Evolutionary conservation across 176 grass and related monocot genomes (phyloP), one percentile per base, ranked within the genome.

Genomic region (Oryza officinalis): DNA sequence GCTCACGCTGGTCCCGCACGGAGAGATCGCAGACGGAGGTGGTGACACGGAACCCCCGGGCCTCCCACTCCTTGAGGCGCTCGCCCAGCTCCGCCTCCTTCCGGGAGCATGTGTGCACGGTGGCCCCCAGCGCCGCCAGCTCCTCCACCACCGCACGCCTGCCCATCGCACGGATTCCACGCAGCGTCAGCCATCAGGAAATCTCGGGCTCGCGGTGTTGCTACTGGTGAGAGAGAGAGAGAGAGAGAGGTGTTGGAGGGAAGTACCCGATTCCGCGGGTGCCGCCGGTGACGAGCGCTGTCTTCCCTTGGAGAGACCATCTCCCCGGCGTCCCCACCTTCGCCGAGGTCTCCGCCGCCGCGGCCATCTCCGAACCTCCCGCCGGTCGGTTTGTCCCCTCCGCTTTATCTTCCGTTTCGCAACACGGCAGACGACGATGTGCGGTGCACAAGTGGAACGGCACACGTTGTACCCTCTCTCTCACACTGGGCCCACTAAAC

Each of bases 251-350:
- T 5, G 65, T 6, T 12, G 15, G 61, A 10, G 63, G 52, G 7
- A 26, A 59, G 13, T 65, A 94, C 93, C 93, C 93, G 72, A 95
- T 95, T 47, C 93, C 93, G 65, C 93, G 90, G 70, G 90, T 95
- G 70, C 93, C 93, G 60, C 93, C 93, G 15, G 93, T 92, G 75
- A 95, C 88, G 66, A 95, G 80, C 41, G 93, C 93, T 9, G 88
- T 92, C 82, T 81, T 86, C 30, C 93, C 88, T 9, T 80, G 85
- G 11, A 95, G 93, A 31, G 90, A 88, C 93, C 93, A 95, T 49
- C 93, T 82, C 18, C 35, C 71, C 50, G 69, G 18, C 47, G 81
- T 25, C 27, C 67, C 65, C 32, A 33, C 73, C 46, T 60, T 60
- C 61, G 52, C 69, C 37, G 60, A 9, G 13, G 74, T 13, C 32